Percentiles rank a stretch among this genome's conserved stretches.
Evolutionary conservation across 805 yeast species (phyloP).

Genomic region (Saccharomycodes ludwigii): DNA sequence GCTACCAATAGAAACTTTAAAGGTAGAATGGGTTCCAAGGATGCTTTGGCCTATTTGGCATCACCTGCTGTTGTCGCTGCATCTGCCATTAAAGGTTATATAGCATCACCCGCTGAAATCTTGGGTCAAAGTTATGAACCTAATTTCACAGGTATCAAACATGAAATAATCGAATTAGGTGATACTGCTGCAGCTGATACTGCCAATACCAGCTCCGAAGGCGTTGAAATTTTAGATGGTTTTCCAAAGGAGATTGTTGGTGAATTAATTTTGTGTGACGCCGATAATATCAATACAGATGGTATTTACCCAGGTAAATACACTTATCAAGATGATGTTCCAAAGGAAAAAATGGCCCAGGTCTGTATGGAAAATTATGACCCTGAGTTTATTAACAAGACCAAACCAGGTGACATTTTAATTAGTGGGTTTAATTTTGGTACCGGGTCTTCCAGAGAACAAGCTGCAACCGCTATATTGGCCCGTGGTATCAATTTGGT

Average conservation of each 20-base stretch:
- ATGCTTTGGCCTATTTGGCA: constrained; percentile 90
- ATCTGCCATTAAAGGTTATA: constrained; percentile 88
- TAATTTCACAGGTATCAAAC: constrained; percentile 36
- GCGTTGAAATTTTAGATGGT: constrained; percentile 75
- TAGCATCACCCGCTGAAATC: constrained; percentile 85
- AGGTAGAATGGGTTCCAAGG: constrained; percentile 98
- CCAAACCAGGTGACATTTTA: constrained; percentile 78
- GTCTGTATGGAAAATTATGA: constrained; percentile 99
- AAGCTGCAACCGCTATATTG: constrained; percentile 95
- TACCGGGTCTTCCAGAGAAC: constrained; percentile 97
- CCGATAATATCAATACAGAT: constrained; percentile 94
- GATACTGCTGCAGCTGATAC: constrained; percentile 9
- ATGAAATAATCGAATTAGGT: constrained; percentile 16
- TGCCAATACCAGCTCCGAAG: constrained; percentile 25
- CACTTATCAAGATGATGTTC: constrained; percentile 95
- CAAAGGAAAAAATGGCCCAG: constrained; percentile 93
- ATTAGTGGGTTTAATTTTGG: constrained; percentile 94
- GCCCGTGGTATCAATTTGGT: constrained; percentile 89
- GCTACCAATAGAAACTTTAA: constrained; percentile 98
- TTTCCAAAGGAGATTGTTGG: constrained; percentile 87
- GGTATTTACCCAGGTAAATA: constrained; percentile 99
- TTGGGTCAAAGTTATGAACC: constrained; percentile 45
- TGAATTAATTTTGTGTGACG: constrained; percentile 89
- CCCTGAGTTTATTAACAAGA: constrained; percentile 69
- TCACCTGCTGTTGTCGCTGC: constrained; percentile 99